These are phyloP conservation scores for Dioszegia aurantiaca DNA, from an alignment of 768 basidiomycete genomes.

Conservation along the genomic window DNA sequence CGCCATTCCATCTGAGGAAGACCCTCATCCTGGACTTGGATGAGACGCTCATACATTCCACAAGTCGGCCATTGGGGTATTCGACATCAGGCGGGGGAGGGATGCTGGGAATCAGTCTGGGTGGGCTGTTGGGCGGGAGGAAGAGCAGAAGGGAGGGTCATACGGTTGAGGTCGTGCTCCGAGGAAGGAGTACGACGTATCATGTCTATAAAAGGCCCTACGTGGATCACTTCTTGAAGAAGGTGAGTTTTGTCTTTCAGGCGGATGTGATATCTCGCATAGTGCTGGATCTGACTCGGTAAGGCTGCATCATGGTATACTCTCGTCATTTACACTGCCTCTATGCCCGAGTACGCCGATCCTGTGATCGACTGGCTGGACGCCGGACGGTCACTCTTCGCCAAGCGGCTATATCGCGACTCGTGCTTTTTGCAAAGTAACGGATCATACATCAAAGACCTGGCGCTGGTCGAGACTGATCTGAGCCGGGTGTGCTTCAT, in stretches of 20 bases:
- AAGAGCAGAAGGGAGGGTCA: conserved; percentile 62
- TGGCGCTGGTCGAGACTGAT: conserved; percentile 81
- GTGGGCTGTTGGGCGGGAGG: conserved; percentile 38
- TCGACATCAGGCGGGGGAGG: conserved; percentile 56
- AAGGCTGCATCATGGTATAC: conserved; percentile 99
- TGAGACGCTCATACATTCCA: conserved; percentile 97
- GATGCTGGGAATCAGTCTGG: conserved; percentile 43
- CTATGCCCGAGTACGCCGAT: conserved; percentile 99
- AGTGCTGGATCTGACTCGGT: neutral
- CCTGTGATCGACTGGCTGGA: conserved; percentile 99
- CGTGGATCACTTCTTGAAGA: conserved; percentile 89
- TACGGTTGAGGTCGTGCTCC: conserved; percentile 88
- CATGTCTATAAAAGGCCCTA: conserved; percentile 98
- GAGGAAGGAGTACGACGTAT: conserved; percentile 83
- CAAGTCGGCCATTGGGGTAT: conserved; percentile 63
- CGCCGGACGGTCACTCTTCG: conserved; percentile 84
- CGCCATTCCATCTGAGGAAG: conserved; percentile 79
- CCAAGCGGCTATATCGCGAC: conserved; percentile 85
- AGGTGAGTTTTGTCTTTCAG: conserved; percentile 59
- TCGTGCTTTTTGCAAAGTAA: conserved; percentile 88
- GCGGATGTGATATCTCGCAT: too few species aligned
- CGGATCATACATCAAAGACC: conserved; percentile 91
- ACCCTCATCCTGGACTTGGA: conserved; percentile 96
- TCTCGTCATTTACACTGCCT: conserved; percentile 96
- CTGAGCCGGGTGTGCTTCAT: conserved; percentile 89